Evolutionary conservation across 2,329 filamentous ascomycete species (phyloP).

Genomic region (Colletotrichum plurivorum): DNA sequence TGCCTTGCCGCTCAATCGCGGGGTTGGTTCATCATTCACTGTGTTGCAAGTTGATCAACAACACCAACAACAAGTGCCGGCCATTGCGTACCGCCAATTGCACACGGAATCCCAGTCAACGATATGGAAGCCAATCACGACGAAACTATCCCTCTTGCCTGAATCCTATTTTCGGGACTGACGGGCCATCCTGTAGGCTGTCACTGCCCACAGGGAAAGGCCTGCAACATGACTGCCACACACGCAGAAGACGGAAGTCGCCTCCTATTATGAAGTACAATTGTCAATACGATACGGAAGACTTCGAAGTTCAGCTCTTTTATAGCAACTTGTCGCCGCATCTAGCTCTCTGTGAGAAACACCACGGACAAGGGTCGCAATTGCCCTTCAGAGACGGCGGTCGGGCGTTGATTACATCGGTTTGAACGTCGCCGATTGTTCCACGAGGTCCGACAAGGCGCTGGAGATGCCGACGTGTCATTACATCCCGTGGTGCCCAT

Average conservation of each 20-base stretch:
- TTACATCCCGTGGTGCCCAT: slow-evolving; percentile 7
- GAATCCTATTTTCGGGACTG: slow-evolving; percentile 4
- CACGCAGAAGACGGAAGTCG: neutral
- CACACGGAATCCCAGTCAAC: neutral
- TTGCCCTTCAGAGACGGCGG: neutral
- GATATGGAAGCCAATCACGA: neutral
- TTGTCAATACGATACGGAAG: too few relatives aligned
- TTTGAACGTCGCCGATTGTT: neutral
- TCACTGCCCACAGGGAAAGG: neutral
- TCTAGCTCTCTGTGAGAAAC: neutral
- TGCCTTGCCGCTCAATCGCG: slow-evolving; percentile 8
- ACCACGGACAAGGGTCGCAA: neutral
- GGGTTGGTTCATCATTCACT: neutral
- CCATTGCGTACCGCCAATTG: too few relatives aligned
- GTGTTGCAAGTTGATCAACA: neutral
- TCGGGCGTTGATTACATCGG: slow-evolving; percentile 13
- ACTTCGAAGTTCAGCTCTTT: neutral
- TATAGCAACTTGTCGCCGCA: neutral
- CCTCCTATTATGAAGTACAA: neutral
- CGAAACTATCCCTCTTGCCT: neutral
- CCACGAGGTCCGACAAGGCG: slow-evolving; percentile 1
- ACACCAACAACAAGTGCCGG: neutral
- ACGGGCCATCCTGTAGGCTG: neutral
- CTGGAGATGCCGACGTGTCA: slow-evolving; percentile 1
- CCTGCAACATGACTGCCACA: neutral